Conservation (phyloP, 2,329 filamentous ascomycete genomes). For the Clonostachys byssicola region DNA sequence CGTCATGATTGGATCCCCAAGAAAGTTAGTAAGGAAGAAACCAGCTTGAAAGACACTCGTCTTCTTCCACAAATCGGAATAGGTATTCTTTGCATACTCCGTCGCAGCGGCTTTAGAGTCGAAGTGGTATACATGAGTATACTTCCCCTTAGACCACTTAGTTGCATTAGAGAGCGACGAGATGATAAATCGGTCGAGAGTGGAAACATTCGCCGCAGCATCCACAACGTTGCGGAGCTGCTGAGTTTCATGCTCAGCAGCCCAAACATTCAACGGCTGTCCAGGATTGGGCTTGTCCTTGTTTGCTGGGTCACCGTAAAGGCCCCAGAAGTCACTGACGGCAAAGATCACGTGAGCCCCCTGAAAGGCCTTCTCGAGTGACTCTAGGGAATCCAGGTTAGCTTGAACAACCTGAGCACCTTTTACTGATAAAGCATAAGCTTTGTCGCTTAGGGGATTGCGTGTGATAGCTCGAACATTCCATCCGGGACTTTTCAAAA, state of each 20-base stretch:
- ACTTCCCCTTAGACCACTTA: slow-evolving; percentile 33
- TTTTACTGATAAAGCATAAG: neutral
- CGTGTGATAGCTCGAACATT: slow-evolving; percentile 8
- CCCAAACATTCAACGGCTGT: slow-evolving; percentile 5
- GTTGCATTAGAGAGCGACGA: slow-evolving; percentile 40
- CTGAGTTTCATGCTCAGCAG: slow-evolving; percentile 6
- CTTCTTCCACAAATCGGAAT: slow-evolving; percentile 5
- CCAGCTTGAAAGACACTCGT: neutral
- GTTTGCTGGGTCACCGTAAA: slow-evolving; percentile 3
- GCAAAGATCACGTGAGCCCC: slow-evolving; percentile 7
- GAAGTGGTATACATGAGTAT: slow-evolving; percentile 39
- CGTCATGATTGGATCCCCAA: neutral
- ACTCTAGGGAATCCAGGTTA: slow-evolving; percentile 3
- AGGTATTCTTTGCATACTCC: slow-evolving; percentile 1
- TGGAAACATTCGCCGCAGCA: slow-evolving; percentile 8
- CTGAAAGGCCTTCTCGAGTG: slow-evolving; percentile 5
- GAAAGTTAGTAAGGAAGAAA: neutral
- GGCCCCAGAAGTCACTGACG: slow-evolving; percentile 4
- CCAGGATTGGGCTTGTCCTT: slow-evolving; percentile 2
- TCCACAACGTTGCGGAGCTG: slow-evolving; percentile 9
- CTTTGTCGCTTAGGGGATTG: neutral
- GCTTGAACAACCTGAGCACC: slow-evolving; percentile 8
- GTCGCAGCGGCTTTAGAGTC: slow-evolving; percentile 41
- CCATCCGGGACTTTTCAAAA: slow-evolving; percentile 5
- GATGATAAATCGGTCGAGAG: slow-evolving; percentile 32